Conservation (phyloP, 2,329 filamentous ascomycete genomes). For the Simplicillium sp. region DNA sequence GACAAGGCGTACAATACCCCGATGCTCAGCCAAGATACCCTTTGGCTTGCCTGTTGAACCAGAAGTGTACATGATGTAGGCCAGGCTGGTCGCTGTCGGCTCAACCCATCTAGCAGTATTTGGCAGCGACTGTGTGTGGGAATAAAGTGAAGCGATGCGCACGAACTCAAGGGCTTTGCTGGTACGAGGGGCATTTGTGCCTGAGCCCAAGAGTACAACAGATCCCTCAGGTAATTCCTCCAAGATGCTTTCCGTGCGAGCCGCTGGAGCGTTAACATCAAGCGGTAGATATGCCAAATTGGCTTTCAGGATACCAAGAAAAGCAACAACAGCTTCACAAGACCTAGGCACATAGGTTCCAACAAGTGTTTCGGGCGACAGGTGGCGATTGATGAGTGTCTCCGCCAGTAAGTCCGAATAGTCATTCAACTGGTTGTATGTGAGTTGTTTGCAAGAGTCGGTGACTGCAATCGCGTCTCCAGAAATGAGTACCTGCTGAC, state of each 20-base stretch:
- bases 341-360: slow-evolving; percentile 11
- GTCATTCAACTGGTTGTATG: slow-evolving; percentile 12
- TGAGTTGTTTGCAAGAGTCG: slow-evolving; percentile 9
- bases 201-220: slow-evolving; percentile 8
- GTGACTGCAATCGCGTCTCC: slow-evolving; percentile 10
- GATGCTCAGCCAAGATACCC: slow-evolving; percentile 28
- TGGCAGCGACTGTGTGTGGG: too few relatives aligned
- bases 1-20: slow-evolving; percentile 8
- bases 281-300: slow-evolving; percentile 15
- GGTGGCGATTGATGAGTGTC: slow-evolving; percentile 8
- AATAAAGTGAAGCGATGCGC: background rate
- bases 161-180: background rate
- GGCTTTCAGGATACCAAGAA: slow-evolving; percentile 15
- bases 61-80: slow-evolving; percentile 38
- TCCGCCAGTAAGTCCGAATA: slow-evolving; percentile 9
- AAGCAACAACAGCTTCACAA: slow-evolving; percentile 13
- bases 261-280: slow-evolving; percentile 9
- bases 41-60: slow-evolving; percentile 40
- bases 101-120: too few relatives aligned
- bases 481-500: slow-evolving; percentile 6
- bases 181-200: too few relatives aligned
- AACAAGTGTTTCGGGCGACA: slow-evolving; percentile 10
- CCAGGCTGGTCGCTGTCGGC: slow-evolving; percentile 7
- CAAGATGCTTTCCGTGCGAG: slow-evolving; percentile 10
- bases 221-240: background rate